Percentiles rank a stretch among this genome's conserved stretches.
phyloP scores from a whole-genome alignment of 306 rosid genomes.

The Parietaria judaica region DNA sequence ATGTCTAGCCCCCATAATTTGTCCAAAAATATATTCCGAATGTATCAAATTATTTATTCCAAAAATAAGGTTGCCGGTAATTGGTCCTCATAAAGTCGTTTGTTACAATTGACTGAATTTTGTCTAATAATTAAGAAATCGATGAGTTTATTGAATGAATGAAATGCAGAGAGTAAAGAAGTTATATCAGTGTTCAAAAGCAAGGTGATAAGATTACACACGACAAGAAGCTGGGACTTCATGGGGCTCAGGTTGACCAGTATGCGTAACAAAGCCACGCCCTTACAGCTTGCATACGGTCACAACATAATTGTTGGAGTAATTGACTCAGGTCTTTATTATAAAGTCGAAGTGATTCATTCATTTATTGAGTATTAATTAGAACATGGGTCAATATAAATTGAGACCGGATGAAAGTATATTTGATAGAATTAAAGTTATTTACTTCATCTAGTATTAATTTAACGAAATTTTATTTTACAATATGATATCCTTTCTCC shows the following conservation, averaged over 20 bases:
- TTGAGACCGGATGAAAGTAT: too few species aligned
- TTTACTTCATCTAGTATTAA: too few species aligned
- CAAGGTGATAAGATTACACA: conserved; percentile 30
- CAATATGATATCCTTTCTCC: too few species aligned
- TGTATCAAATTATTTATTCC: too few species aligned
- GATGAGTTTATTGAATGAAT: neutral
- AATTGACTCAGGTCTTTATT: conserved; percentile 39
- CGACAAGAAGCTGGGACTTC: conserved; percentile 65
- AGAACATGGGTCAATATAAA: too few species aligned
- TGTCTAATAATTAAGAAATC: neutral
- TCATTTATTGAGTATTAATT: too few species aligned
- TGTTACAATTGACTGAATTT: neutral
- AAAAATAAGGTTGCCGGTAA: neutral
- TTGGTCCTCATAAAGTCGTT: neutral
- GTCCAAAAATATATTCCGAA: neutral
- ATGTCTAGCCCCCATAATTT: too few species aligned
- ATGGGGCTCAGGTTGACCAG: conserved; percentile 30
- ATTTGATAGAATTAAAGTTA: too few species aligned
- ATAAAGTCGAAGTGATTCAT: too few species aligned
- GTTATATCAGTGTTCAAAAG: conserved; percentile 49
- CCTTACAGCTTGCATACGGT: conserved; percentile 29
- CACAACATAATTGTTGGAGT: conserved; percentile 37
- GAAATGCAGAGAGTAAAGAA: conserved; percentile 38
- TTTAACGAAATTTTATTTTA: too few species aligned
- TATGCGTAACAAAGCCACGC: neutral